Conservation (phyloP, 805 yeast species). For the Metschnikowia noctiluminum region DNA sequence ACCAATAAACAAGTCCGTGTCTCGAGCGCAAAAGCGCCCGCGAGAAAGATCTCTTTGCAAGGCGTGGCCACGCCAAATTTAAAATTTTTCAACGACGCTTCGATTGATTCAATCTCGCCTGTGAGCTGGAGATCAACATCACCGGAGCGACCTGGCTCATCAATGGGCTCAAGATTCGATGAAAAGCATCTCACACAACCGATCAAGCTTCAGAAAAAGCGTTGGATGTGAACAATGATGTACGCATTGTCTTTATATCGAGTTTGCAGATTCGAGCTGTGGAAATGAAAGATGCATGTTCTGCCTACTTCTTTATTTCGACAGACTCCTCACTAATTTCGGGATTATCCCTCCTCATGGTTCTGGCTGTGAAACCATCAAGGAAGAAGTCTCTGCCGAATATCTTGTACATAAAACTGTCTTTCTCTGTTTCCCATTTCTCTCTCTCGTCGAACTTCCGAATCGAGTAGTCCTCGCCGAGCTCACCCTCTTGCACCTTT, state of each 20-base stretch:
- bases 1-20: slow-evolving; percentile 2
- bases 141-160: slow-evolving; percentile 33
- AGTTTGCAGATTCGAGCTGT: not conserved
- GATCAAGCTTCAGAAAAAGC: slow-evolving; percentile 9
- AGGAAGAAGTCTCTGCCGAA: slow-evolving; percentile 42
- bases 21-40: slow-evolving; percentile 4
- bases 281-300: not conserved
- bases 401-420: slow-evolving; percentile 34
- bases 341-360: slow-evolving; percentile 22
- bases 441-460: slow-evolving; percentile 37
- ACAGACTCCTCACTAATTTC: not conserved
- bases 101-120: slow-evolving; percentile 1
- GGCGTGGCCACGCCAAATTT: slow-evolving; percentile 20
- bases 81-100: slow-evolving; percentile 7
- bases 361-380: slow-evolving; percentile 43
- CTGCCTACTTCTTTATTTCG: not conserved
- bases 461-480: slow-evolving; percentile 29
- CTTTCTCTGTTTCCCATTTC: slow-evolving; percentile 38
- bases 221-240: slow-evolving; percentile 11
- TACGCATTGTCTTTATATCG: not conserved
- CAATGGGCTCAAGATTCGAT: slow-evolving; percentile 35
- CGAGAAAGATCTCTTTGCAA: slow-evolving; percentile 13
- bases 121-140: slow-evolving; percentile 23
- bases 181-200: slow-evolving; percentile 28
- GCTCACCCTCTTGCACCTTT: slow-evolving; percentile 39